Evolutionary conservation across 129 eudicot species (phyloP), one percentile per base, ranked within the genome.

Genomic region (Saussurea involucrata): DNA sequence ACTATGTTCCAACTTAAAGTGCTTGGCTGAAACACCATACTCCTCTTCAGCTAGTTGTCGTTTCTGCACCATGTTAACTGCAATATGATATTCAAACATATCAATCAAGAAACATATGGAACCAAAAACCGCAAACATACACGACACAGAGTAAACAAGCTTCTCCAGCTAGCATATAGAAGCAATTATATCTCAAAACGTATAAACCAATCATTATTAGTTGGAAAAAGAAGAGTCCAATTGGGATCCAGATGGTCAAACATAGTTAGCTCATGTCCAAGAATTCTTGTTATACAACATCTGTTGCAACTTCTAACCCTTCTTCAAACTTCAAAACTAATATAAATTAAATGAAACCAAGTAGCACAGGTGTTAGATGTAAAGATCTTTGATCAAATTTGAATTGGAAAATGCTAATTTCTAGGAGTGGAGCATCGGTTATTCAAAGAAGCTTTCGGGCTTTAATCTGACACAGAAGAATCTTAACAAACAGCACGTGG

Each of bases 61-160:
- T 68, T 90, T 90, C 22, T 87, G 90, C 7, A 84, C 90, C 96
- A 90, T 90, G 63, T 37, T 65, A 72, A 72, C 92, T 89, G 91
- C 82, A 73, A 61, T 28, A 64, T 46, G 15, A 10, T 7, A 20
- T 31, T 63, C 57, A 71, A 71, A 28, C 9, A 8, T 28, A 46
- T 60, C 63, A 69, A 37, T 8, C n/a, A 32, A 33, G 37, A 68
- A 53, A 55, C 1, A 4, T 18, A 77, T 8, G 12, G 18, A 29
- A 32, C 15, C 20, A 1, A 20, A 22, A 31, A 58, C 33, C 17
- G 21, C 58, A 15, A 76, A 7, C 13, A 65, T 34, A 74, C 22
- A 73, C 3, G 32, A 18, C 21, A 49, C 28, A 53, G 28, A 71
- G 18, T 17, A 25, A 53, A 12, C 55, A 20, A 32, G 6, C 24